phyloP scores from a whole-genome alignment of 257 asterid species.

The Verbascum thapsus region DNA sequence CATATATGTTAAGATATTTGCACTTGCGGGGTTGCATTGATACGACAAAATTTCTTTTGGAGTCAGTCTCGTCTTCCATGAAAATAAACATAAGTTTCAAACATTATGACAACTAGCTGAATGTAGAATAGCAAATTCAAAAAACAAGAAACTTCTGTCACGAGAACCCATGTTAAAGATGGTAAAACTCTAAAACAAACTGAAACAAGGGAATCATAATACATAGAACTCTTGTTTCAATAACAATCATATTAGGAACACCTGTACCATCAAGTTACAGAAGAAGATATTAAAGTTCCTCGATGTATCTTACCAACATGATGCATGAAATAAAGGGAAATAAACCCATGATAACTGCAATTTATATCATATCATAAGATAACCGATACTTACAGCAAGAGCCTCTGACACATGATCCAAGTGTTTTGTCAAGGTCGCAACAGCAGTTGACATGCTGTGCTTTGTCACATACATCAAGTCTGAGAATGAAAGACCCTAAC shows the following conservation, averaged over 20 bases:
- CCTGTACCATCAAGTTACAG: neutral
- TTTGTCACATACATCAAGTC: conserved; percentile 94
- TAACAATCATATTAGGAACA: no score
- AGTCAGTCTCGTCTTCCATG: no score
- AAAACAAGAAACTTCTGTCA: no score
- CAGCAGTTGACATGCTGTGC: conserved; percentile 83
- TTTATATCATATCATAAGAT: neutral
- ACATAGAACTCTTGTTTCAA: no score
- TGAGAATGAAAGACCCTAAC: conserved; percentile 81
- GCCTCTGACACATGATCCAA: conserved; percentile 82
- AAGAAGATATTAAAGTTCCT: neutral
- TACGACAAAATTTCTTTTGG: no score
- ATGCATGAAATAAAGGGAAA: neutral
- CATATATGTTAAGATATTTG: conserved; percentile 1
- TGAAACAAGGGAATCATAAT: no score
- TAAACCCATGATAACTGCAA: neutral
- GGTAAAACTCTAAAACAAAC: no score
- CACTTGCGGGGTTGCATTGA: neutral
- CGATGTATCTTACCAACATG: neutral
- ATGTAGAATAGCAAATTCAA: no score
- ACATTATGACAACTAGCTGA: no score
- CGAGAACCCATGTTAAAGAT: no score
- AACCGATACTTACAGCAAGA: conserved; percentile 64
- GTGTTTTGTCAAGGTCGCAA: conserved; percentile 80
- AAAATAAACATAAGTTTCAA: no score